Base-by-base conservation (phyloP, 176 grass and related monocot genomes). In the Oryza rufipogon region DNA sequence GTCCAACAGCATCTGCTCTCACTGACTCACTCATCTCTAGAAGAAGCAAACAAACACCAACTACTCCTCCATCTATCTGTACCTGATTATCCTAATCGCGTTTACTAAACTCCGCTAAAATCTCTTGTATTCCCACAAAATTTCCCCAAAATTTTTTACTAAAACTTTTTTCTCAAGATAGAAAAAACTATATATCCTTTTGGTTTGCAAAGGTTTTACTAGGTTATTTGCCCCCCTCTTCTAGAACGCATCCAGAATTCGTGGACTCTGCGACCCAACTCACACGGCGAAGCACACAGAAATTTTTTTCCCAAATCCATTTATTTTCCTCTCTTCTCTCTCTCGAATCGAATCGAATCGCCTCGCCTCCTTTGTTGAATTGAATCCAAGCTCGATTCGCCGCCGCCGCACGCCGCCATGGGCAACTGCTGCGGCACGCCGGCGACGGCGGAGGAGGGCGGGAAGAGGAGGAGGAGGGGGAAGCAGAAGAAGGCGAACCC, bases 381-480 rank as follows among this genome's bases (percentile, higher is more conserved):
- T 83, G 80, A 90, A 80, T 65, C 89, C 64, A 26, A 3, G 12
- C 26, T 68, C 61, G 13, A 12, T 82, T 48, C 84, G 48, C 34
- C 34, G 49, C 11, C 23, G 11, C 1, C 10, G 14, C 14, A 0
- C 26, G 33, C 4, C 66, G 83, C 86, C 83, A 92, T 92, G 91
- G 91, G 91, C 10, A 92, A 92, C 85, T 92, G 91, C 85, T 92
- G 91, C 54, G 88, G 30, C 68, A n/a, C 77, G 85, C 87, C 91
- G 77, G 9, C 54, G 84, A 13, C 80, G 80, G n/a, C 71, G 26
- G 84, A 19, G 54, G 54, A 58, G 14, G 49, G 15, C 5, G 17
- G 14, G 6, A 65, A 69, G 14, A 30, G 11, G 9, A 36, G 11
- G 9, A 36, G 34, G 34, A 36, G 34, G 34, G 74, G 75, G 73